Conservation (phyloP, 495 filamentous ascomycete species). For the Cryomyces antarcticus region DNA sequence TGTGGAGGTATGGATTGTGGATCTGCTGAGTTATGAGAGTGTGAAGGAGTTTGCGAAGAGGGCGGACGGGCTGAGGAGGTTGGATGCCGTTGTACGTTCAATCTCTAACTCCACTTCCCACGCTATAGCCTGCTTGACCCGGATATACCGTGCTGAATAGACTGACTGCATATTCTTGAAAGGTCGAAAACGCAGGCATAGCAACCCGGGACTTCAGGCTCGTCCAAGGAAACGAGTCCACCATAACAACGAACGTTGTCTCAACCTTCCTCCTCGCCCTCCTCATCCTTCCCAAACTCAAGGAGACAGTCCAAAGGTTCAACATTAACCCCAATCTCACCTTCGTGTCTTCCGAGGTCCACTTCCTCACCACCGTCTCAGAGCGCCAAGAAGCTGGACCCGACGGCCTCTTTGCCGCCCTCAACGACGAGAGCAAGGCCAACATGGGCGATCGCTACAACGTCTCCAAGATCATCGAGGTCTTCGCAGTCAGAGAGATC, state of each 20-base stretch:
- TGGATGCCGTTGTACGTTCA: slow-evolving; percentile 21
- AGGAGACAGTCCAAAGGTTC: slow-evolving; percentile 10
- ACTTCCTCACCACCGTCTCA: slow-evolving; percentile 11
- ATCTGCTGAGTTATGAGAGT: slow-evolving; percentile 30
- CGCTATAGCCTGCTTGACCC: too few species aligned
- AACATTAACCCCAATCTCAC: slow-evolving; percentile 11
- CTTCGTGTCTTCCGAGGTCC: slow-evolving; percentile 15
- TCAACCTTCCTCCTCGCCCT: slow-evolving; percentile 27
- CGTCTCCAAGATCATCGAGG: slow-evolving; percentile 15
- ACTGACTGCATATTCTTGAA: background rate
- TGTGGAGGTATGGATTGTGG: slow-evolving; percentile 31
- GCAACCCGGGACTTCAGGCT: slow-evolving; percentile 13
- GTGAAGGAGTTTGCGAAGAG: slow-evolving; percentile 26
- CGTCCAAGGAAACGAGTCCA: slow-evolving; percentile 25
- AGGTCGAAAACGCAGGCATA: slow-evolving; percentile 25
- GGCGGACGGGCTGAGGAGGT: slow-evolving; percentile 17
- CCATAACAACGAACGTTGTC: slow-evolving; percentile 27
- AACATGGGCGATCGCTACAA: slow-evolving; percentile 16
- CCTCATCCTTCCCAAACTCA: slow-evolving; percentile 21
- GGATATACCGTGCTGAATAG: background rate
- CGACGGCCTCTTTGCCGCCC: slow-evolving; percentile 11
- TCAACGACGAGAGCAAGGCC: slow-evolving; percentile 9
- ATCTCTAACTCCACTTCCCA: too few species aligned
- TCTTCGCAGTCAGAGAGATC: slow-evolving; percentile 12
- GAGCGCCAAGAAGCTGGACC: slow-evolving; percentile 5